phyloP scores from a whole-genome alignment of 2,329 filamentous ascomycete species.

The Penicillium aurantiogriseum region DNA sequence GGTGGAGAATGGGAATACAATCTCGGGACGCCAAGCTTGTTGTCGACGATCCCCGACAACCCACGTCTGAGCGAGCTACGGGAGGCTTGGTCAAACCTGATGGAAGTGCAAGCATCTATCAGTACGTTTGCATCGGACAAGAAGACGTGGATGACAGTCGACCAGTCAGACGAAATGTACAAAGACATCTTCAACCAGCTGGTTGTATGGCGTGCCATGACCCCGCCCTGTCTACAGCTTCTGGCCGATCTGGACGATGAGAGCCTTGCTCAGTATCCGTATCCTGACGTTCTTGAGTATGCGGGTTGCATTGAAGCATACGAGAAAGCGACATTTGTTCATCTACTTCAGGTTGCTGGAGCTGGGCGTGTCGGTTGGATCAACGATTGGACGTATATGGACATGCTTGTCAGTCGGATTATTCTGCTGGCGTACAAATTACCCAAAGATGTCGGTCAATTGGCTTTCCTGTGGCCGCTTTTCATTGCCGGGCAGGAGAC shows the following conservation, averaged over 20 bases:
- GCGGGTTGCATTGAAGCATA: slow-evolving; percentile 39
- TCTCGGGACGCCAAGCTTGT: slow-evolving; percentile 33
- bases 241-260: slow-evolving; percentile 31
- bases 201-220: slow-evolving; percentile 31
- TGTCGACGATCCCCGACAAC: slow-evolving; percentile 22
- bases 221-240: slow-evolving; percentile 28
- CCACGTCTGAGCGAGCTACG: slow-evolving; percentile 29
- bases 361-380: slow-evolving; percentile 31
- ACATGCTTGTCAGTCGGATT: slow-evolving; percentile 33
- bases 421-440: slow-evolving; percentile 30
- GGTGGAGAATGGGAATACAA: slow-evolving; percentile 42
- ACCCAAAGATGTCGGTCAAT: slow-evolving; percentile 35
- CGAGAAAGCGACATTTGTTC: slow-evolving; percentile 38
- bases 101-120: slow-evolving; percentile 36
- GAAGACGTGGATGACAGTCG: slow-evolving; percentile 26
- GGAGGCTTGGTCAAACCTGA: slow-evolving; percentile 33
- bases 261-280: slow-evolving; percentile 28
- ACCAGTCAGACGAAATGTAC: slow-evolving; percentile 33
- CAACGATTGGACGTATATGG: slow-evolving; percentile 25
- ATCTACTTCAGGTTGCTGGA: slow-evolving; percentile 34
- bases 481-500: slow-evolving; percentile 37
- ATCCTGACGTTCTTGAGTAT: slow-evolving; percentile 35
- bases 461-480: slow-evolving; percentile 36
- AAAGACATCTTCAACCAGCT: slow-evolving; percentile 30
- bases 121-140: slow-evolving; percentile 36